Conservation (phyloP, 371 early-diverging fungal species). For the Homolaphlyctis polyrhiza region DNA sequence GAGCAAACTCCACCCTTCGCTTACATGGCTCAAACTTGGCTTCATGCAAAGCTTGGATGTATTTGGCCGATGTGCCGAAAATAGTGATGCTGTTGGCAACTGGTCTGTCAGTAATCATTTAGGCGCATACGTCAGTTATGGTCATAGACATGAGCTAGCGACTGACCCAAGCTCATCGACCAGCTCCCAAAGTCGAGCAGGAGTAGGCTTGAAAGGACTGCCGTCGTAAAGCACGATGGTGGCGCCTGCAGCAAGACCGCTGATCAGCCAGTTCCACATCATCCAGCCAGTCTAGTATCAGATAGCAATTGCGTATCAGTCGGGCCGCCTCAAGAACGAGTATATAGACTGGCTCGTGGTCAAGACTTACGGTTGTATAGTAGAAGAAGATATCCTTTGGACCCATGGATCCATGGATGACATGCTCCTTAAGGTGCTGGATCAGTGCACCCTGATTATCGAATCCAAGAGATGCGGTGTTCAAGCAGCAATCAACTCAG, state of each 20-base stretch:
- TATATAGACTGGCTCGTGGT: background rate
- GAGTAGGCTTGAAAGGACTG: slow-evolving; percentile 85
- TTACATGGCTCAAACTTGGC: slow-evolving; percentile 59
- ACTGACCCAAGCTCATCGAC: slow-evolving; percentile 61
- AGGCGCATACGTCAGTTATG: background rate
- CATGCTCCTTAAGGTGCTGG: slow-evolving; percentile 92
- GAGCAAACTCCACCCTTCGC: no score
- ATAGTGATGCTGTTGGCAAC: slow-evolving; percentile 58
- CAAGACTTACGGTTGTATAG: slow-evolving; percentile 81
- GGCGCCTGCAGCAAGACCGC: slow-evolving; percentile 50
- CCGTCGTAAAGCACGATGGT: slow-evolving; percentile 89
- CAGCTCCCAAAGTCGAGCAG: slow-evolving; percentile 72
- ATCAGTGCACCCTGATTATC: slow-evolving; percentile 70
- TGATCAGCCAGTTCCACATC: slow-evolving; percentile 99
- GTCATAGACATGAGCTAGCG: background rate
- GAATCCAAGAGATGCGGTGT: no score
- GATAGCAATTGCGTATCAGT: no score
- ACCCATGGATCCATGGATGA: slow-evolving; percentile 75
- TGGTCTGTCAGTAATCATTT: background rate
- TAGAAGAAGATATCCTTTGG: slow-evolving; percentile 81
- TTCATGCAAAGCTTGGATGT: slow-evolving; percentile 87
- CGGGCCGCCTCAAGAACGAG: background rate
- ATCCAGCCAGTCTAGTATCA: slow-evolving; percentile 80
- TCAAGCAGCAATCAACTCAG: background rate
- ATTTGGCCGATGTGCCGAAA: slow-evolving; percentile 95